phyloP scores from a whole-genome alignment of 2,329 filamentous ascomycete species.

The Karstenula rhodostoma region DNA sequence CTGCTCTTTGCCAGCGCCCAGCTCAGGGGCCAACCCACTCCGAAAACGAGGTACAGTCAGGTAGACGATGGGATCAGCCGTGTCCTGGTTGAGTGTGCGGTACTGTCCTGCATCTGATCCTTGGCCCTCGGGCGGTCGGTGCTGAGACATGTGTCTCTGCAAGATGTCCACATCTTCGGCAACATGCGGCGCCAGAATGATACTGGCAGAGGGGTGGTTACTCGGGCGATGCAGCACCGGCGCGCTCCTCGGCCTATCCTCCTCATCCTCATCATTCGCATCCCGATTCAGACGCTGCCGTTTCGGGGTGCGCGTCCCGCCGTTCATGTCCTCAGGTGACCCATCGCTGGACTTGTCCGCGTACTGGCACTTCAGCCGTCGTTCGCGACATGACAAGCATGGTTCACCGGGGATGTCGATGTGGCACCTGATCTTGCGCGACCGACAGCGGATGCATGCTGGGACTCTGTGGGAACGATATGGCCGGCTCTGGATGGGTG shows the following conservation, averaged over 20 bases:
- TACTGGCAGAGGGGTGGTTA: conserved; percentile 45
- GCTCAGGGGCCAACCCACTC: conserved; percentile 51
- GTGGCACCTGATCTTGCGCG: conserved; percentile 53
- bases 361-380: conserved; percentile 49
- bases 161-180: conserved; percentile 53
- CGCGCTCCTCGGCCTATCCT: conserved; percentile 33
- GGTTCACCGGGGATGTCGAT: conserved; percentile 50
- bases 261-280: conserved; percentile 24
- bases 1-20: conserved; percentile 48
- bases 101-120: conserved; percentile 52
- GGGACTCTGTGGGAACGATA: conserved; percentile 55
- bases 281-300: conserved; percentile 33
- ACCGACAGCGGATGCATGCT: conserved; percentile 52
- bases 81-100: conserved; percentile 59
- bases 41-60: conserved; percentile 60
- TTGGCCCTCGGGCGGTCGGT: conserved; percentile 23
- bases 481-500: conserved; percentile 47
- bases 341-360: conserved; percentile 35
- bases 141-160: conserved; percentile 49
- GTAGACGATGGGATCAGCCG: conserved; percentile 51
- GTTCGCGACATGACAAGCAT: conserved; percentile 51
- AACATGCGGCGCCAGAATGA: conserved; percentile 52
- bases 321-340: conserved; percentile 34
- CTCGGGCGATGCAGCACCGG: conserved; percentile 40
- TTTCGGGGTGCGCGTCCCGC: conserved; percentile 35